Evolutionary conservation across 2,329 filamentous ascomycete species (phyloP).

Genomic region (Trichothecium roseum): DNA sequence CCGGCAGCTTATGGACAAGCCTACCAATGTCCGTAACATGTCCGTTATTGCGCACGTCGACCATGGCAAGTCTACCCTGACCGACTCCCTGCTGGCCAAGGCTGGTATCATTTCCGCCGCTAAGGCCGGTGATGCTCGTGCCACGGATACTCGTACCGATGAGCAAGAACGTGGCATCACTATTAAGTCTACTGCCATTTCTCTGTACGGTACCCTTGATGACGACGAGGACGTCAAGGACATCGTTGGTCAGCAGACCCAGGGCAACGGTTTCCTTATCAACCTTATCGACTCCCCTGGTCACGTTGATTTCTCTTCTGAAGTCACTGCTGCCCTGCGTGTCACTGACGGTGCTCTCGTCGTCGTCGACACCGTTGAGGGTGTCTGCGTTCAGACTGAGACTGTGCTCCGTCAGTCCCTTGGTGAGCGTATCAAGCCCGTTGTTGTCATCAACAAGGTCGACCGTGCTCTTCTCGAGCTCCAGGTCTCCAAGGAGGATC

Average conservation of each 20-base stretch:
- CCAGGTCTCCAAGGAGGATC: slow-evolving; percentile 95
- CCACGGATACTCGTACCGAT: slow-evolving; percentile 93
- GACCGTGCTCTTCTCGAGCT: slow-evolving; percentile 98
- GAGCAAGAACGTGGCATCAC: slow-evolving; percentile 99
- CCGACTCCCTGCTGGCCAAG: slow-evolving; percentile 97
- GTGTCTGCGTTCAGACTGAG: slow-evolving; percentile 99
- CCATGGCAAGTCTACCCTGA: slow-evolving; percentile 99
- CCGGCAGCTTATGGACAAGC: slow-evolving; percentile 68
- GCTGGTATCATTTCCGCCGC: slow-evolving; percentile 98
- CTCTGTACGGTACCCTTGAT: slow-evolving; percentile 78
- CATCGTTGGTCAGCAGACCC: slow-evolving; percentile 75
- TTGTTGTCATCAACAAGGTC: slow-evolving; percentile 99
- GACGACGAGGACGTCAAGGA: slow-evolving; percentile 88
- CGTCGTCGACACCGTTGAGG: slow-evolving; percentile 98
- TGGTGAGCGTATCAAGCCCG: slow-evolving; percentile 99
- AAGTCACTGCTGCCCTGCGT: slow-evolving; percentile 98
- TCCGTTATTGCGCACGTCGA: slow-evolving; percentile 99
- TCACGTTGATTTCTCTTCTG: slow-evolving; percentile 99
- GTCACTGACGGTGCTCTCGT: slow-evolving; percentile 99
- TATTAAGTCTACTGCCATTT: slow-evolving; percentile 99
- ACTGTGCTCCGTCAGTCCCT: slow-evolving; percentile 98
- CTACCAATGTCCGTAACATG: slow-evolving; percentile 82
- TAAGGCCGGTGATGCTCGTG: slow-evolving; percentile 92
- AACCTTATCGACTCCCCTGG: slow-evolving; percentile 97
- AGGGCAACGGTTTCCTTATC: slow-evolving; percentile 97